Base-by-base conservation (phyloP, 1,139 yeast genomes). In the Torulaspora globosa region DNA sequence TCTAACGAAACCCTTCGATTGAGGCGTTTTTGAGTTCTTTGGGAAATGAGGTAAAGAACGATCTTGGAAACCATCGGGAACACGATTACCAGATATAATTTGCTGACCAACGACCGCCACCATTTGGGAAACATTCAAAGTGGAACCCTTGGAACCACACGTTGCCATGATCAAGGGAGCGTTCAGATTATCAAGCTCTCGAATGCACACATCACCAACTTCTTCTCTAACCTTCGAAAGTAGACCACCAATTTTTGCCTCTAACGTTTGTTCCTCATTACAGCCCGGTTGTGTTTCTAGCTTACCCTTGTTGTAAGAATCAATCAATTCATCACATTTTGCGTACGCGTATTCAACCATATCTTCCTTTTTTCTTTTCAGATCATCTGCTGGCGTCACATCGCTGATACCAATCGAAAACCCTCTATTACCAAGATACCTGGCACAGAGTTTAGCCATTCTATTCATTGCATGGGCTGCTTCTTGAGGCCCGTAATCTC, bases 91-190 rank as follows among this genome's bases (percentile, higher is more conserved):
- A 4, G 96, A 82, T 59, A 94, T 94, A 73, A 94, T 94, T 69
- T 94, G 99, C 70, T 94, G 99, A 49, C 99, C 99, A 41, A 94
- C 99, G 66, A 94, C 97, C 0, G 99, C 98, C 76, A 94, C 98
- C 99, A 94, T 94, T 71, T 94, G 99, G 9, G 98, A 92, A 36
- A 94, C 98, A 68, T 94, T 94, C 55, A 94, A 78, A 0, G 97
- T 89, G 34, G 98, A 92, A 69, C 98, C 99, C 68, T 94, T 94
- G 41, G 98, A 92, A 58, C 99, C 99, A 77, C 98, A 92, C 0
- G 96, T 88, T 9, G 98, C 97, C 99, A 94, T 94, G 64, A 94
- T 90, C 63, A 94, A 78, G 33, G 98, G 98, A 30, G 98, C 96
- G 67, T 94, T 94, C 38, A 89, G 79, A 46, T 85, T 79, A 56